Percentiles rank a stretch among this genome's conserved stretches.
These are phyloP conservation scores for Calocybe gangraenosa DNA, from an alignment of 768 basidiomycete genomes.

Conservation along the genomic window DNA sequence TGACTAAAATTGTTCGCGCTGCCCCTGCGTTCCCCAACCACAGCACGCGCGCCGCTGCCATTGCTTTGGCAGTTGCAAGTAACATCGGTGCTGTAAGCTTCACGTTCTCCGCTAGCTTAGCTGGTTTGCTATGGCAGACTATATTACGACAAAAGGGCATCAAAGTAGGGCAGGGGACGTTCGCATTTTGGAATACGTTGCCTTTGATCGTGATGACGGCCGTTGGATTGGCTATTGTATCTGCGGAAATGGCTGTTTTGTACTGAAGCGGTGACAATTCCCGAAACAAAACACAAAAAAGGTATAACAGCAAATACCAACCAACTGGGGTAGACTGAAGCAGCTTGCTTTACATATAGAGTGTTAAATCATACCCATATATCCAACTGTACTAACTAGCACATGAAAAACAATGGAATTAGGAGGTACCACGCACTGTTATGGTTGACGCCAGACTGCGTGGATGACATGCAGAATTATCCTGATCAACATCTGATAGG, in stretches of 20 bases:
- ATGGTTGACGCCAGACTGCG: not conserved
- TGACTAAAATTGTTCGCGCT: constrained; percentile 74
- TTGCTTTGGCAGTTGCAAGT: constrained; percentile 79
- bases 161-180: constrained; percentile 51
- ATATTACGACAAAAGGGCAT: constrained; percentile 77
- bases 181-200: constrained; percentile 70
- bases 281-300: not conserved
- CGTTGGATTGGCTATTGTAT: constrained; percentile 66
- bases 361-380: too few relatives aligned
- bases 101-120: constrained; percentile 88
- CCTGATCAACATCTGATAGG: too few relatives aligned
- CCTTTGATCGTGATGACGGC: constrained; percentile 64
- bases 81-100: constrained; percentile 95
- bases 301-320: not conserved
- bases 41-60: constrained; percentile 50
- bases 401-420: not conserved
- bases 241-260: constrained; percentile 69
- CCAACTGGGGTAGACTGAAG: not conserved
- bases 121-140: constrained; percentile 79
- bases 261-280: too few relatives aligned
- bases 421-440: not conserved
- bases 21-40: constrained; percentile 33
- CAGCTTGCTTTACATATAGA: too few relatives aligned
- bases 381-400: not conserved
- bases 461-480: too few relatives aligned